A percentile compares a stretch with the other conserved stretches of the same genome.
Conservation (phyloP, 2,329 filamentous ascomycete genomes). For the Dothideomycetes sp. region DNA sequence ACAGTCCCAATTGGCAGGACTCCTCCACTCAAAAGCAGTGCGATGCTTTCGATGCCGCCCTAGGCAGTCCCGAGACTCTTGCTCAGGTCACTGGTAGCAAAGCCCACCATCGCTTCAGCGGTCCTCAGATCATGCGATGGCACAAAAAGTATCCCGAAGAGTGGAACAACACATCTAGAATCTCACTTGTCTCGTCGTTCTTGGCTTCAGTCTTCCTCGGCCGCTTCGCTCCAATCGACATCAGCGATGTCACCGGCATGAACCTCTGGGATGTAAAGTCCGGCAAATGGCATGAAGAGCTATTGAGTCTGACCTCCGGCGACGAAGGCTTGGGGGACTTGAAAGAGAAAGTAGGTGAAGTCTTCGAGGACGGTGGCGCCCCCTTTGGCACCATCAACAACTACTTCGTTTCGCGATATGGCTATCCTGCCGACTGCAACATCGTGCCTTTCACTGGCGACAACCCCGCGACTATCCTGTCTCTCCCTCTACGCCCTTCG, state of each 20-base stretch:
- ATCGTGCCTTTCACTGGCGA: slow-evolving; percentile 87
- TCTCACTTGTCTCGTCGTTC: slow-evolving; percentile 92
- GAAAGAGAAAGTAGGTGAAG: slow-evolving; percentile 66
- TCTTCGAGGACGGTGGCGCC: slow-evolving; percentile 68
- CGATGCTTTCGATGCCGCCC: slow-evolving; percentile 66
- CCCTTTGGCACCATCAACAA: slow-evolving; percentile 62
- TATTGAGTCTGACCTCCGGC: slow-evolving; percentile 67
- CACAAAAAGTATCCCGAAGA: slow-evolving; percentile 67
- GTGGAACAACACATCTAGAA: slow-evolving; percentile 69
- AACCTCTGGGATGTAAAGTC: slow-evolving; percentile 85
- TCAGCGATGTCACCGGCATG: slow-evolving; percentile 91
- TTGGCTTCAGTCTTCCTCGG: slow-evolving; percentile 84
- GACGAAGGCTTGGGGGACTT: slow-evolving; percentile 52
- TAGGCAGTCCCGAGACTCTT: slow-evolving; percentile 57
- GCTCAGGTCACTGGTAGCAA: slow-evolving; percentile 79
- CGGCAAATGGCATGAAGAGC: slow-evolving; percentile 60
- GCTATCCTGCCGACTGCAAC: slow-evolving; percentile 63
- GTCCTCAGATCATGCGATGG: slow-evolving; percentile 90
- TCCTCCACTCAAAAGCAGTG: slow-evolving; percentile 88
- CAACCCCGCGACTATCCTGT: slow-evolving; percentile 90
- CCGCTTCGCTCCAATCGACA: slow-evolving; percentile 76
- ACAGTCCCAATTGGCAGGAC: slow-evolving; percentile 96
- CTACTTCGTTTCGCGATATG: slow-evolving; percentile 73
- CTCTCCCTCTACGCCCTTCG: slow-evolving; percentile 71
- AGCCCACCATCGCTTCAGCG: slow-evolving; percentile 94